phyloP scores from a whole-genome alignment of 495 filamentous ascomycete species.

The Aspergillus diversus region DNA sequence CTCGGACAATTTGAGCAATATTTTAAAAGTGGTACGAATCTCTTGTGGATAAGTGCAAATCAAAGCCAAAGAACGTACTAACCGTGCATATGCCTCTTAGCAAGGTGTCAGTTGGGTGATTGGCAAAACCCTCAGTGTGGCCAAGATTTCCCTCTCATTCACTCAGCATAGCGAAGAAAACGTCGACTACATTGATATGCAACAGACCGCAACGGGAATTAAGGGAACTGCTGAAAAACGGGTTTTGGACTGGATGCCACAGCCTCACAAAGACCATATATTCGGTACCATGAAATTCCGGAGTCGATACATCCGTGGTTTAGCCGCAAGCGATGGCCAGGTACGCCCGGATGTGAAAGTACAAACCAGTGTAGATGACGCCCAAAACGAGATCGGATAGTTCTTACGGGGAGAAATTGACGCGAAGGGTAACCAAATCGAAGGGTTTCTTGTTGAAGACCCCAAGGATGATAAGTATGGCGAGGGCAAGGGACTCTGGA shows the following conservation, averaged over 20 bases:
- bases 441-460: background rate
- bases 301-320: background rate
- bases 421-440: background rate
- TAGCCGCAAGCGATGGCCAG: background rate
- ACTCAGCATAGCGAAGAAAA: background rate
- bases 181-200: background rate
- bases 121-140: background rate
- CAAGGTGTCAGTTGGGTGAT: conserved; percentile 13
- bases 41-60: background rate
- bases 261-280: background rate
- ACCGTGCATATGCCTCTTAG: background rate
- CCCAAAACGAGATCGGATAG: background rate
- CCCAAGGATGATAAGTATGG: background rate
- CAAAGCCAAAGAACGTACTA: background rate
- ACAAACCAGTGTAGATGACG: background rate
- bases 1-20: background rate
- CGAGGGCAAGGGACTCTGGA: background rate
- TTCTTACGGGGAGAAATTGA: conserved; percentile 16
- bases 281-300: background rate
- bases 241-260: background rate
- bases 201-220: background rate
- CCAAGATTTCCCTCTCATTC: background rate
- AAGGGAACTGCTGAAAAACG: background rate
- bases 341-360: conserved; percentile 4
- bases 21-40: background rate